These are phyloP conservation scores for Gillenia trifoliata DNA, from an alignment of 306 rosid genomes.

Conservation along the genomic window DNA sequence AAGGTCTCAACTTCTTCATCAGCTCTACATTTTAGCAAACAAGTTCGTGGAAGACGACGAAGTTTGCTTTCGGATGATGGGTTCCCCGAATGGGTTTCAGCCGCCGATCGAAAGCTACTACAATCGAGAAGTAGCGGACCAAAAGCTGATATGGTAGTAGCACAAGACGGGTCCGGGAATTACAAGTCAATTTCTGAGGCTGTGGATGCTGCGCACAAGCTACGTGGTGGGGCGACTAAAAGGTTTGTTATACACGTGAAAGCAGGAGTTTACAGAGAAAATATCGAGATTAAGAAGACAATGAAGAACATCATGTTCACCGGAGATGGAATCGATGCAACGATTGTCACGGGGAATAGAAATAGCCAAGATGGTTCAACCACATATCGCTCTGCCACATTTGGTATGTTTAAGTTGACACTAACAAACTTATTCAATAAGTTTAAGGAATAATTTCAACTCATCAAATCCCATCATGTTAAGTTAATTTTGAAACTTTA, in stretches of 20 bases:
- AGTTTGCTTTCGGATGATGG: slow-evolving; percentile 27
- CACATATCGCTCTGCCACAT: slow-evolving; percentile 73
- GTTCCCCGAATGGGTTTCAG: slow-evolving; percentile 54
- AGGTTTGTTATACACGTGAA: slow-evolving; percentile 59
- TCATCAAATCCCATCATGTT: background rate
- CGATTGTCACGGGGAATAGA: slow-evolving; percentile 42
- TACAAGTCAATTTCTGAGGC: slow-evolving; percentile 55
- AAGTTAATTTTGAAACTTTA: background rate
- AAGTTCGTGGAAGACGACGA: slow-evolving; percentile 28
- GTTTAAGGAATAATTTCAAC: background rate
- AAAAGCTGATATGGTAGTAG: slow-evolving; percentile 51
- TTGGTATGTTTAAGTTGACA: slow-evolving; percentile 43
- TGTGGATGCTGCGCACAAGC: slow-evolving; percentile 37
- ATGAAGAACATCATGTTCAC: slow-evolving; percentile 54
- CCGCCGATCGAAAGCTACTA: slow-evolving; percentile 50
- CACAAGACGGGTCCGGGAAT: slow-evolving; percentile 66
- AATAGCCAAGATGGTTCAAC: slow-evolving; percentile 43
- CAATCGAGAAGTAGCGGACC: slow-evolving; percentile 1
- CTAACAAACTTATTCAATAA: background rate
- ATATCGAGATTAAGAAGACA: slow-evolving; percentile 35
- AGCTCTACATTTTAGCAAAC: slow-evolving; percentile 7
- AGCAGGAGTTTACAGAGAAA: slow-evolving; percentile 67
- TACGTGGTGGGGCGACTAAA: slow-evolving; percentile 19
- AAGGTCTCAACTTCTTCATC: slow-evolving; percentile 18
- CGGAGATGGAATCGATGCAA: slow-evolving; percentile 74